phyloP scores from a whole-genome alignment of 2,329 filamentous ascomycete genomes.

The Tolypocladium ovalisporum region DNA sequence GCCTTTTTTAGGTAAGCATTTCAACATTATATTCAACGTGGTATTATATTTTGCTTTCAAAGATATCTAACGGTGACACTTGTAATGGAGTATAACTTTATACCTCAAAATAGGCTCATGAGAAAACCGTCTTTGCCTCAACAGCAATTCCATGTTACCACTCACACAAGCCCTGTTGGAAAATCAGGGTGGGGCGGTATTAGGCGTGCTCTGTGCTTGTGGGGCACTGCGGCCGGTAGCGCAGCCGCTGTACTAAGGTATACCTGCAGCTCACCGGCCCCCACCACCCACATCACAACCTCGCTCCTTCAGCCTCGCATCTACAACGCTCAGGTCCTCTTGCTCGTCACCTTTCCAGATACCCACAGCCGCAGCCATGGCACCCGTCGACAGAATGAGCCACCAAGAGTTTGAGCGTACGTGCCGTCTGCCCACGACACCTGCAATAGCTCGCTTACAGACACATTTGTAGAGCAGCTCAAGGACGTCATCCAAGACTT shows the following conservation, averaged over 20 bases:
- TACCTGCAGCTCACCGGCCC: neutral
- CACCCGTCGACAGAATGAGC: constrained; percentile 27
- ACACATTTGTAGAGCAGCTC: constrained; percentile 35
- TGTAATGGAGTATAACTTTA: too few relatives aligned
- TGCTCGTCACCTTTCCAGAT: neutral
- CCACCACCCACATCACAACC: neutral
- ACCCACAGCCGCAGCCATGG: constrained; percentile 19
- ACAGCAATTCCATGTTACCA: too few relatives aligned
- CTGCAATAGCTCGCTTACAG: neutral
- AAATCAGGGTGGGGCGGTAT: too few relatives aligned
- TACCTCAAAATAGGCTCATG: too few relatives aligned
- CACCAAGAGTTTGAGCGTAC: constrained; percentile 29
- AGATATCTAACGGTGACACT: too few relatives aligned
- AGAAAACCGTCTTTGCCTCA: too few relatives aligned
- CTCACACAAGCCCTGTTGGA: too few relatives aligned
- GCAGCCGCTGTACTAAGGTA: neutral
- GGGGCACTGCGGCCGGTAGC: too few relatives aligned
- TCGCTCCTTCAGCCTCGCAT: neutral
- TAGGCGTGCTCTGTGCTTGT: too few relatives aligned
- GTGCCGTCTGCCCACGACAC: constrained; percentile 1
- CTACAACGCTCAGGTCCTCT: neutral
- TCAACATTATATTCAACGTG: too few relatives aligned
- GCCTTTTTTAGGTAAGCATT: too few relatives aligned
- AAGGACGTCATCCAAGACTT: constrained; percentile 54
- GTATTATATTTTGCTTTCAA: too few relatives aligned